Conservation (phyloP, 140 eudicot genomes). For the Ambrosia hybrid region DNA sequence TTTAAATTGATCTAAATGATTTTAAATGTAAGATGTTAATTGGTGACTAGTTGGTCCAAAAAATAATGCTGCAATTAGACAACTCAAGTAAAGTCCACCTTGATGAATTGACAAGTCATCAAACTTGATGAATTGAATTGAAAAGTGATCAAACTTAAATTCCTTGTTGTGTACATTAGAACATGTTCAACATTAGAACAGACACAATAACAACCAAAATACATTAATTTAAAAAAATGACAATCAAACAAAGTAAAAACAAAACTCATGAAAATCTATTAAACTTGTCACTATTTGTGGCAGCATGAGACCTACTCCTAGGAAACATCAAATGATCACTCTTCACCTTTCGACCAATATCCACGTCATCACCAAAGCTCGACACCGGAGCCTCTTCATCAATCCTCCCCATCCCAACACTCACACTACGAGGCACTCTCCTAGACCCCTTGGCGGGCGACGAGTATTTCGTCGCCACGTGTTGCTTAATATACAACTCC, state of each 20-base stretch:
- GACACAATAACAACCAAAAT: background rate
- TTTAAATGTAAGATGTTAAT: too few relatives aligned
- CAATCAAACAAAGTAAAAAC: background rate
- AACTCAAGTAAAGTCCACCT: background rate
- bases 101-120: background rate
- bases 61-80: background rate
- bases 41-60: background rate
- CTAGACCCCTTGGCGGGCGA: conserved; percentile 22
- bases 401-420: conserved; percentile 45
- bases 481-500: conserved; percentile 32
- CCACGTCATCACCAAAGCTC: conserved; percentile 17
- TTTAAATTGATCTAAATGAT: too few relatives aligned
- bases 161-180: too few relatives aligned
- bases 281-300: conserved; percentile 21
- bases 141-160: too few relatives aligned
- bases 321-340: conserved; percentile 35
- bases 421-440: conserved; percentile 35
- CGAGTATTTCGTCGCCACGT: conserved; percentile 10
- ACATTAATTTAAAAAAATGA: background rate
- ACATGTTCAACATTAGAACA: too few relatives aligned
- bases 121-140: background rate
- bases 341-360: conserved; percentile 26
- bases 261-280: conserved; percentile 29
- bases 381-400: conserved; percentile 39
- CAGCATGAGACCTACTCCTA: conserved; percentile 39